Percentiles rank a stretch among this genome's conserved stretches.
These are phyloP conservation scores for Leucosporidium creatinivorum DNA, from an alignment of 768 basidiomycete species.

Conservation along the genomic window DNA sequence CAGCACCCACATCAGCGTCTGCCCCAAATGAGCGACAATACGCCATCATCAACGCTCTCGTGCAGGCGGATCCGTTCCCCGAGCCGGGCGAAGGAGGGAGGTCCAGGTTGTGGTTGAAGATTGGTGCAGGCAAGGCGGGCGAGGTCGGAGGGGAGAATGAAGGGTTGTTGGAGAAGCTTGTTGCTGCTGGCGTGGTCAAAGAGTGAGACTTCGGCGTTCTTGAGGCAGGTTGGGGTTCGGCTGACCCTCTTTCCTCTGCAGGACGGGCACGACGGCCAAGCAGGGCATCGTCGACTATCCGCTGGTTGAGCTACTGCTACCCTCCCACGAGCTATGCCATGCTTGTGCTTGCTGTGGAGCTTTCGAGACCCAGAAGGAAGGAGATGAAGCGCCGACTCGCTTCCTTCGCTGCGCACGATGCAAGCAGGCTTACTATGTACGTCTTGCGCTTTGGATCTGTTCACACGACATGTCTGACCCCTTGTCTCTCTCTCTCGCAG, in stretches of 20 bases:
- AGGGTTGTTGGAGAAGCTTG: conserved; percentile 1
- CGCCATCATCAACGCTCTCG: background rate
- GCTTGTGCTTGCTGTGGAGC: background rate
- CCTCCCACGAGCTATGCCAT: background rate
- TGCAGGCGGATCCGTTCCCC: background rate
- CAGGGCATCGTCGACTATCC: background rate
- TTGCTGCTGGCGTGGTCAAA: background rate
- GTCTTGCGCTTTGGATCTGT: background rate
- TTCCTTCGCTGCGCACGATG: conserved; percentile 1
- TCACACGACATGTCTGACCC: background rate
- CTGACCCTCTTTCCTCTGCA: background rate
- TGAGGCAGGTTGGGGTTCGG: background rate
- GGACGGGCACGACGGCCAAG: background rate
- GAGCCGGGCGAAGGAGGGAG: background rate
- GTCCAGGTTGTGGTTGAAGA: background rate
- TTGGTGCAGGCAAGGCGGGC: background rate
- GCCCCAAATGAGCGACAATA: background rate
- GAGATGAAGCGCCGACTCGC: background rate
- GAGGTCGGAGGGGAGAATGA: background rate
- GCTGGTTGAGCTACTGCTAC: background rate
- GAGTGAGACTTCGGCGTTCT: background rate
- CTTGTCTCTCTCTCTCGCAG: background rate
- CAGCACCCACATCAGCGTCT: background rate
- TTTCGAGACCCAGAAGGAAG: background rate
- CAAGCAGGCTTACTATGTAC: conserved; percentile 1